Base-by-base conservation (phyloP, 257 asterid genomes). In the Linaria vulgaris region DNA sequence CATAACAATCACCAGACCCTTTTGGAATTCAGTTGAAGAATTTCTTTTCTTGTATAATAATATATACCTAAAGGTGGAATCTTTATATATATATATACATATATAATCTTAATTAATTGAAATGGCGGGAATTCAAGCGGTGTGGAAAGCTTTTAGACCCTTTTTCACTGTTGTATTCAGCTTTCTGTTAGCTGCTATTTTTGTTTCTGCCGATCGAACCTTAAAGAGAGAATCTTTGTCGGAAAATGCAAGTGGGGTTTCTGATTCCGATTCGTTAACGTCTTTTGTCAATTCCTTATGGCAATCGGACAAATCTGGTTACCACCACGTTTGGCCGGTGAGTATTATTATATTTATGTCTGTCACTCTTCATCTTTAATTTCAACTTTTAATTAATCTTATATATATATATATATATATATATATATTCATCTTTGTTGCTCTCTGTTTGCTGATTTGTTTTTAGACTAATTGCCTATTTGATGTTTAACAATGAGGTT, bases 261-360 rank as follows among this genome's bases (percentile, higher is more conserved):
- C 88, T 1, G 82, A 65, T 64, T 78, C 86, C 14, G 75, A 65
- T 57, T 55, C 61, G 14, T 60, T 83, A 14, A 47, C 84, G 11
- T 30, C 74, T 59, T 44, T 86, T 30, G 60, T 73, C 50, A 81
- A 88, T 62, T 91, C 81, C 77, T n/a, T 88, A n/a, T 88, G 96
- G 98, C 88, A 78, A 75, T 71, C 79, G 1, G 38, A 78, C 59
- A 34, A 72, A 75, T 75, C 94, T 23, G 98, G 95, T 39, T 91
- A 85, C 85, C 83, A 84, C 1, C 98, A 79, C 74, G 83, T 84
- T 75, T 91, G 98, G 98, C 98, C 98, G 87, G 98, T 91, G 82
- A 84, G 89, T 80, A n/a, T n/a, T n/a, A n/a, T n/a, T n/a, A n/a
- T n/a, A n/a, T n/a, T n/a, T n/a, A n/a, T n/a, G n/a, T n/a, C n/a